These are phyloP conservation scores for Cadophora gregata DNA, from an alignment of 2,329 filamentous ascomycete genomes.

Conservation along the genomic window DNA sequence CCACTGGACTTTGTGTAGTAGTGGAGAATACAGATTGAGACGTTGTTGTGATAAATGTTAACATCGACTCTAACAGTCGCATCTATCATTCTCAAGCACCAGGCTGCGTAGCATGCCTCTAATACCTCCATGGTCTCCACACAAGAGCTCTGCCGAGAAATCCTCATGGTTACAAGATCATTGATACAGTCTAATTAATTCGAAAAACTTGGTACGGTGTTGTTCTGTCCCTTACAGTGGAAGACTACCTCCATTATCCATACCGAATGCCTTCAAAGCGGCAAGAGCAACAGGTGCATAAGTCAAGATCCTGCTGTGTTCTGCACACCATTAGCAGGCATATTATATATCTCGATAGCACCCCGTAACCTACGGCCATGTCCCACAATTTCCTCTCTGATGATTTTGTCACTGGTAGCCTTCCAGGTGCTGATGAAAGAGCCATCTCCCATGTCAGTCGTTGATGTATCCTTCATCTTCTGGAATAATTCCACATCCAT, in stretches of 20 bases:
- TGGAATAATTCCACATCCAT: slow-evolving; percentile 36
- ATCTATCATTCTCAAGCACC: no score
- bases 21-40: no score
- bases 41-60: not conserved
- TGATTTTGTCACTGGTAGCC: slow-evolving; percentile 40
- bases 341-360: not conserved
- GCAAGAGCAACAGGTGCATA: slow-evolving; percentile 69
- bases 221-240: slow-evolving; percentile 18
- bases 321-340: slow-evolving; percentile 47
- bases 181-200: no score
- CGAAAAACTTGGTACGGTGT: no score
- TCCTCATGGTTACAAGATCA: no score
- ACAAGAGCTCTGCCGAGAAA: no score
- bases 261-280: slow-evolving; percentile 68
- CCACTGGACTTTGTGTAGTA: no score
- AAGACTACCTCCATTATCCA: slow-evolving; percentile 39
- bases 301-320: slow-evolving; percentile 73
- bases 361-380: slow-evolving; percentile 42
- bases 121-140: no score
- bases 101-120: no score
- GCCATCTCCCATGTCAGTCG: slow-evolving; percentile 43
- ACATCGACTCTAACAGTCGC: not conserved
- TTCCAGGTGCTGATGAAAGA: slow-evolving; percentile 45
- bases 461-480: slow-evolving; percentile 43
- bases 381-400: slow-evolving; percentile 43